These are phyloP conservation scores for Dentipellis fragilis DNA, from an alignment of 768 basidiomycete genomes.

Conservation along the genomic window DNA sequence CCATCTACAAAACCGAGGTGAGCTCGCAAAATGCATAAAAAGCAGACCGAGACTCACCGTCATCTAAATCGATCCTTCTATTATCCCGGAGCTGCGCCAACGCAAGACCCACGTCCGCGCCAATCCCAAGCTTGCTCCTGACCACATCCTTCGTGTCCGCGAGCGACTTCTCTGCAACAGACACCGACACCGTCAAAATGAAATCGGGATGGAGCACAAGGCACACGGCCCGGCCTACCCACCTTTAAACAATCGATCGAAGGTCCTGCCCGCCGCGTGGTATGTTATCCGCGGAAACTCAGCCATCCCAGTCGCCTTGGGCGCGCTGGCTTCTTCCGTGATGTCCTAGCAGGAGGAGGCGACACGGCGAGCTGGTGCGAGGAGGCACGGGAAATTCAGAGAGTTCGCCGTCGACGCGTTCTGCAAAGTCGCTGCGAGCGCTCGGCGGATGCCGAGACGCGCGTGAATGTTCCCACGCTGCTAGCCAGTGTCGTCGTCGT, in stretches of 20 bases:
- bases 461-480: neutral
- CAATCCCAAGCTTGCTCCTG: constrained; percentile 49
- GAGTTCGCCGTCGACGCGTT: neutral
- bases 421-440: neutral
- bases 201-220: neutral
- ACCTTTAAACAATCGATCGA: constrained; percentile 48
- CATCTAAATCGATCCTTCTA: constrained; percentile 57
- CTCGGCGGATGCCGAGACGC: neutral
- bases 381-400: neutral
- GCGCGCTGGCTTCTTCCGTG: too few species aligned
- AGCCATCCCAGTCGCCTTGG: neutral
- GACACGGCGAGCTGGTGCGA: too few species aligned
- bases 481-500: neutral
- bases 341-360: too few species aligned
- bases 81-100: constrained; percentile 46
- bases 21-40: neutral
- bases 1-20: constrained; percentile 40
- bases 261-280: constrained; percentile 22
- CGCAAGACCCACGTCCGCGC: constrained; percentile 23
- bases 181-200: constrained; percentile 3
- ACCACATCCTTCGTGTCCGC: constrained; percentile 47
- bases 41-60: constrained; percentile 38
- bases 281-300: constrained; percentile 6
- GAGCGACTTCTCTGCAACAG: constrained; percentile 46
- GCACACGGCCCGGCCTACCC: neutral